Conservation (phyloP, 2,329 filamentous ascomycete species). For the Fusarium cicatricum region DNA sequence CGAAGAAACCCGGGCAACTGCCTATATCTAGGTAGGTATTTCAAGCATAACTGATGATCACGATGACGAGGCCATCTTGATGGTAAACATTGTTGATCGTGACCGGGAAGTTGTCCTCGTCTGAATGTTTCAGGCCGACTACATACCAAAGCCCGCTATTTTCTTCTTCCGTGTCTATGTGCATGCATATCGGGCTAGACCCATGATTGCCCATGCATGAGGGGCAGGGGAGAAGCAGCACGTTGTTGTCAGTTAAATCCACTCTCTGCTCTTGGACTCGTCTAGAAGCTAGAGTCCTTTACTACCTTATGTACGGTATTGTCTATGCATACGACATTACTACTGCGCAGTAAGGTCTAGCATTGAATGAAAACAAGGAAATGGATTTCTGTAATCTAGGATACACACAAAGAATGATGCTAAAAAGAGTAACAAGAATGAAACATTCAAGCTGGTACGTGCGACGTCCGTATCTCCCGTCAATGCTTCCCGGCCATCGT, state of each 20-base stretch:
- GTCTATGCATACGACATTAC: not conserved
- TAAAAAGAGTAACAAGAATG: conserved; percentile 11
- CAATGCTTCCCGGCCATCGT: not conserved
- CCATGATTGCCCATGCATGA: conserved; percentile 6
- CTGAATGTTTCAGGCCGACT: not conserved
- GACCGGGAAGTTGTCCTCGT: not conserved
- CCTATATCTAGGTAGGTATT: not conserved
- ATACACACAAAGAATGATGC: conserved; percentile 1
- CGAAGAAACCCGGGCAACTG: conserved; percentile 6
- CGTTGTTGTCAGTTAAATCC: conserved; percentile 9
- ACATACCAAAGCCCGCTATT: not conserved
- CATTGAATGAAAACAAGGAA: conserved; percentile 4
- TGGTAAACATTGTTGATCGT: not conserved
- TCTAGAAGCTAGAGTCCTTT: not conserved
- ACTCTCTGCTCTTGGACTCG: not conserved
- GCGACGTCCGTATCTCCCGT: conserved; percentile 1
- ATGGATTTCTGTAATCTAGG: not conserved
- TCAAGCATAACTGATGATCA: conserved; percentile 11
- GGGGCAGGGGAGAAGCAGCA: conserved; percentile 6
- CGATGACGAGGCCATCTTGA: conserved; percentile 5
- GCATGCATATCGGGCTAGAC: not conserved
- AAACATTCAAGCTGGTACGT: conserved; percentile 14
- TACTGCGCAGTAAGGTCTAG: not conserved
- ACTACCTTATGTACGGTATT: no score
- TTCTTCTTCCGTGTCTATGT: not conserved